Evolutionary conservation across 495 filamentous ascomycete species (phyloP), one percentile per base, ranked within the genome.

Genomic region (Aspergillus sparsus): DNA sequence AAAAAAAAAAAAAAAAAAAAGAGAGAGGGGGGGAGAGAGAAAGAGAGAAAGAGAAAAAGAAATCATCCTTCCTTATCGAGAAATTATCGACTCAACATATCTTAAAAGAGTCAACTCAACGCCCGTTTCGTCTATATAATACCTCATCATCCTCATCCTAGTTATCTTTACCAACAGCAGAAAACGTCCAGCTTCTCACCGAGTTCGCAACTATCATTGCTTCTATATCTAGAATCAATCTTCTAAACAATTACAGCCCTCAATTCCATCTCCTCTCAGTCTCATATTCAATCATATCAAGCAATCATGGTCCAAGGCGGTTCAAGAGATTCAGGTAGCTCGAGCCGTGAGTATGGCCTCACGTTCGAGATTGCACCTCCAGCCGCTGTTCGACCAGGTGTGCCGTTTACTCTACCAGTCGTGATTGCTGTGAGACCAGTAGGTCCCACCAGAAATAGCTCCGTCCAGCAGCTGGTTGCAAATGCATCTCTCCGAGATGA

Each of bases 331-430:
- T 18, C 49, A 3, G 64, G 67, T 16, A 61, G 64, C 64, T 53
- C 63, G 42, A 66, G 66, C 34, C 72, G 69, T 31, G 72, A 74
- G 63, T 78, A 73, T 55, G 65, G 60, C 27, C 67, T 76, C 16
- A 66, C 66, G 8, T 76, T 78, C 53, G 72, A 76, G 59, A 63
- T 67, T 32, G 49, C 64, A 21, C 75, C 75, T 49, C 72, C 72
- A 27, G 16, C 68, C 12, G 62, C 74, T 15, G 67, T 61, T 8
- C 66, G 62, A 4, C 72, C 74, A 1, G 66, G 68, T 0, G 49
- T 63, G 7, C 62, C 72, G 10, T 74, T 76, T 59, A 73, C 72
- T 8, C 58, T 76, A 1, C 75, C 75, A 13, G 69, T 78, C 31
- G 49, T 76, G 15, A 64, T 76, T 33, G 68, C 71, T 7, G 71